A percentile compares a stretch with the other conserved stretches of the same genome.
These are phyloP conservation scores for Breviolum minutum DNA, from an alignment of 73 alveolate genomes.

Conservation along the genomic window DNA sequence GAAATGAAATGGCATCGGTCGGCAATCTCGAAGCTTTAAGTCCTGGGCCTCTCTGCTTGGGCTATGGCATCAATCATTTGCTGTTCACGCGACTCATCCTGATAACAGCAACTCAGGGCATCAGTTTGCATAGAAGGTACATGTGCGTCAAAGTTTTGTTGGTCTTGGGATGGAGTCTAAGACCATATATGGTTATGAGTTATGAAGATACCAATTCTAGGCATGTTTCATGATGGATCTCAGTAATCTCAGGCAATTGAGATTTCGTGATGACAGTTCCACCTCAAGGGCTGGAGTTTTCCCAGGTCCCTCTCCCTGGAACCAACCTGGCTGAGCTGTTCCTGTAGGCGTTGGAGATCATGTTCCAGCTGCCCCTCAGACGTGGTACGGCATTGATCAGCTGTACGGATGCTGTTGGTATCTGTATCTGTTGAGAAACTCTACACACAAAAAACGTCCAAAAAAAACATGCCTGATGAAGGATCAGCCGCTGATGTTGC, in stretches of 20 bases:
- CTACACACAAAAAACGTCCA: background rate
- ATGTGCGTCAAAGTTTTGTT: no score
- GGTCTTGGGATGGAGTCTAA: no score
- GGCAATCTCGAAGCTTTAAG: background rate
- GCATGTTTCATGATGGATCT: no score
- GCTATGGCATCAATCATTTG: constrained; percentile 18
- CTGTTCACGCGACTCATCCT: constrained; percentile 54
- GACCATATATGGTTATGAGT: background rate
- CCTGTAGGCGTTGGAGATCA: constrained; percentile 31
- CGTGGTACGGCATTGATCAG: background rate
- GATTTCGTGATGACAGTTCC: no score
- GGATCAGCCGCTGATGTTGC: constrained; percentile 26
- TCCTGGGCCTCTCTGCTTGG: constrained; percentile 13
- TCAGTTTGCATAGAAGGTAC: no score
- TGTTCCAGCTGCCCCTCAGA: constrained; percentile 43
- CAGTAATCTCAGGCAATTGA: no score
- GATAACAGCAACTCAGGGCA: background rate
- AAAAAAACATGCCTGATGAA: background rate
- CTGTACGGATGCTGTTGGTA: background rate
- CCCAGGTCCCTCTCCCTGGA: background rate
- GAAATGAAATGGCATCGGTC: no score
- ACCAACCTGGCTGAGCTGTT: constrained; percentile 36
- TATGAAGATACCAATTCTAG: background rate
- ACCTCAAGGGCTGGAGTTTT: no score
- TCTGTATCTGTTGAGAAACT: background rate